A percentile compares a stretch with the other conserved stretches of the same genome.
Evolutionary conservation across 352 stramenopile genomes (phyloP).

Genomic region (Aphanomyces cochlioides): DNA sequence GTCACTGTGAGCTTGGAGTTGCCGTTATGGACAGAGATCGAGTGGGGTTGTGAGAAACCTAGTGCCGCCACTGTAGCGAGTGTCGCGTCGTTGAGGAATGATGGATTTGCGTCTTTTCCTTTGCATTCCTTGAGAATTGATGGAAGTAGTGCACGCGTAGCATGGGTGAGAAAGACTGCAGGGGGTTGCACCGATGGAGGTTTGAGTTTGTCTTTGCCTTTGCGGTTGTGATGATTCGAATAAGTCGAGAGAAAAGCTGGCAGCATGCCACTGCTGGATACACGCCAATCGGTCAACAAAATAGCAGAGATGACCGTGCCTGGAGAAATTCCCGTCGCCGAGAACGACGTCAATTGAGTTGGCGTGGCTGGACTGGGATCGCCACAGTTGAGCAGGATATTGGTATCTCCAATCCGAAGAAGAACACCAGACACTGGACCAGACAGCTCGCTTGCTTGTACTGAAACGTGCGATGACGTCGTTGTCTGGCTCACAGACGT

Average conservation of each 20-base stretch:
- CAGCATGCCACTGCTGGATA: slow-evolving; percentile 29
- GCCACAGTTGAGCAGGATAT: slow-evolving; percentile 28
- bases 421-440: slow-evolving; percentile 18
- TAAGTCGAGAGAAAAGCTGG: slow-evolving; percentile 7
- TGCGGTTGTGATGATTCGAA: slow-evolving; percentile 25
- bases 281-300: slow-evolving; percentile 24
- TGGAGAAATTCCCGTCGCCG: slow-evolving; percentile 14
- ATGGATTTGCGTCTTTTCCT: slow-evolving; percentile 44
- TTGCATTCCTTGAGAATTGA: slow-evolving; percentile 65
- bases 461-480: not conserved
- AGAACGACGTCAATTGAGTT: slow-evolving; percentile 21
- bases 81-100: slow-evolving; percentile 42
- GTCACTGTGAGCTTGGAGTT: slow-evolving; percentile 59
- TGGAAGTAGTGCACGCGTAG: slow-evolving; percentile 63
- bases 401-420: slow-evolving; percentile 20
- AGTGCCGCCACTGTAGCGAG: slow-evolving; percentile 2
- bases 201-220: slow-evolving; percentile 29
- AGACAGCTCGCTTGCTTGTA: slow-evolving; percentile 22
- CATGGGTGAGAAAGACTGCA: slow-evolving; percentile 68
- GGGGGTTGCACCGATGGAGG: slow-evolving; percentile 34
- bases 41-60: slow-evolving; percentile 1
- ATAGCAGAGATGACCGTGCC: slow-evolving; percentile 26
- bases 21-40: not conserved
- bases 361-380: slow-evolving; percentile 13
- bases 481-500: not conserved